Evolutionary conservation across 2,329 filamentous ascomycete genomes (phyloP), one percentile per base, ranked within the genome.

Genomic region (Metarhizium humberi): DNA sequence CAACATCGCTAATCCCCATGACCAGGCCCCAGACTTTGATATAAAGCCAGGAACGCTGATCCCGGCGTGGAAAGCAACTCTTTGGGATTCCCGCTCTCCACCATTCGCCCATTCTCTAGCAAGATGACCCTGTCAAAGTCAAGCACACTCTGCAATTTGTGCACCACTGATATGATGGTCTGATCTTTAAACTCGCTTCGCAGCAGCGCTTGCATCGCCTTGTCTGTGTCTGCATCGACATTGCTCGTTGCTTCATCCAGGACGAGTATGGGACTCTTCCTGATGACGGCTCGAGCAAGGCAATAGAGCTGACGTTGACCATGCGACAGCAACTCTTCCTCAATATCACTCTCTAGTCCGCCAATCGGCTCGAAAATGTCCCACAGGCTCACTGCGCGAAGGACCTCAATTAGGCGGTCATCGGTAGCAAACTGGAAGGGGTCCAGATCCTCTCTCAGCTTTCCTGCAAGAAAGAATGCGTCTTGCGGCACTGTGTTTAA

Each of bases 401-500:
- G 66, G 0, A 73, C 75, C 1, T 64, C 56, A 38, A 72, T 67
- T 50, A 80, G 73, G 1, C 65, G 16, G 18, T 51, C 25, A 18
- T 51, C 65, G 3, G 70, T 69, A 49, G 79, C 72, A 1, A 67
- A 66, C 0, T 60, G 58, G 3, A 65, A 62, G 0, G 78, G 78
- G 57, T 80, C 77, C 1, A 78, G 65, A 54, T 82, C 83, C 3
- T 68, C 64, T 0, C 77, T 72, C 3, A 82, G 64, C 0, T 67
- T 75, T 1, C 76, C 78, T 2, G 71, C 70, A 7, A 82, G 65
- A 13, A 79, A 70, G 53, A 79, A 74, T 0, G 77, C 68, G 48
- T 81, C 78, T 63, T 82, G 79, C 0, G 79, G 73, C 1, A 81
- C 65, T 1, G 70, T 70, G 20, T 74, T 73, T 4, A 81, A 64